Percentiles rank a stretch among this genome's conserved stretches.
phyloP scores from a whole-genome alignment of 192 early-diverging fungal genomes.

The Linnemannia hyalina region DNA sequence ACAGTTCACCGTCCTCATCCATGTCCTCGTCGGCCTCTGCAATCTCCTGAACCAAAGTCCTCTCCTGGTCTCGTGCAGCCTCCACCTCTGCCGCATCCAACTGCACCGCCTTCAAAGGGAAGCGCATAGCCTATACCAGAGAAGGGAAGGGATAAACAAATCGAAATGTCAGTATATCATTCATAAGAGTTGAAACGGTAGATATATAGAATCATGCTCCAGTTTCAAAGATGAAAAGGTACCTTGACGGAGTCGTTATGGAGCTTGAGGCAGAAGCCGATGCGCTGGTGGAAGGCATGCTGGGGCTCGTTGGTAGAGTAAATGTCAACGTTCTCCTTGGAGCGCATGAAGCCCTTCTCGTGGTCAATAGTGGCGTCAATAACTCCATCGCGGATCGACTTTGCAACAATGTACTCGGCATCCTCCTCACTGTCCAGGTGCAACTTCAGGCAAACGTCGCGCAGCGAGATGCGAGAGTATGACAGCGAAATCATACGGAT shows the following conservation, averaged over 20 bases:
- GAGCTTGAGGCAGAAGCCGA: constrained; percentile 94
- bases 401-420: constrained; percentile 98
- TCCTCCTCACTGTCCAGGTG: constrained; percentile 99
- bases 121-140: constrained; percentile 85
- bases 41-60: constrained; percentile 94
- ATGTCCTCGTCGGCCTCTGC: constrained; percentile 89
- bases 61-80: constrained; percentile 90
- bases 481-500: constrained; percentile 96
- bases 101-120: constrained; percentile 88
- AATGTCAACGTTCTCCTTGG: constrained; percentile 94
- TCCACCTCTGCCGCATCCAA: constrained; percentile 87
- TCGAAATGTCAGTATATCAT: constrained; percentile 14
- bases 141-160: background rate
- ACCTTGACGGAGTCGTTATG: constrained; percentile 98
- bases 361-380: constrained; percentile 98
- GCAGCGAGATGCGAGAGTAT: constrained; percentile 95
- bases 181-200: background rate
- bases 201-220: too few species aligned
- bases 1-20: constrained; percentile 75
- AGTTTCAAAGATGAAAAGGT: constrained; percentile 11
- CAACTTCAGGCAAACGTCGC: constrained; percentile 97
- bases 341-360: constrained; percentile 92
- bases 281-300: constrained; percentile 93
- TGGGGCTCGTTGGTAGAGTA: constrained; percentile 99
- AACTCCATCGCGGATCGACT: constrained; percentile 98